These are phyloP conservation scores for Pichia sporocuriosa DNA, from an alignment of 805 yeast species.

Conservation along the genomic window DNA sequence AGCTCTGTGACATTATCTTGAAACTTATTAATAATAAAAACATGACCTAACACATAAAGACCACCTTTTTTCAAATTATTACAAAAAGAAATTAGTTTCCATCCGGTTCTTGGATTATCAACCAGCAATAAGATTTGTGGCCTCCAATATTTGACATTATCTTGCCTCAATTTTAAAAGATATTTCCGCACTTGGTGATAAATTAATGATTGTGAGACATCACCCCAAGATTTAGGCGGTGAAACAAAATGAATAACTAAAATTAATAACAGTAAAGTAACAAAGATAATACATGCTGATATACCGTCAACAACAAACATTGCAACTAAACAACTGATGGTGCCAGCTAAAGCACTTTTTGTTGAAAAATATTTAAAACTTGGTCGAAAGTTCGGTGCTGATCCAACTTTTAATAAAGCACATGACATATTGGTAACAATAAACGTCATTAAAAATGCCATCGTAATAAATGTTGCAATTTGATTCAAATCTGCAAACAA, in stretches of 20 bases:
- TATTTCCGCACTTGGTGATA: conserved; percentile 97
- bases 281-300: conserved; percentile 72
- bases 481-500: conserved; percentile 86
- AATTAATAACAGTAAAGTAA: conserved; percentile 60
- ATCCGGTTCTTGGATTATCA: conserved; percentile 86
- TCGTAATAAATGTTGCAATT: conserved; percentile 90
- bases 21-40: conserved; percentile 58
- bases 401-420: conserved; percentile 74
- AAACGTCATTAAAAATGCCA: conserved; percentile 96
- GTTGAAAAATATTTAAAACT: conserved; percentile 83
- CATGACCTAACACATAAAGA: conserved; percentile 86
- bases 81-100: conserved; percentile 90
- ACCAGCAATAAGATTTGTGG: conserved; percentile 87
- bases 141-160: conserved; percentile 96
- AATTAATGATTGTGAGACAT: conserved; percentile 89
- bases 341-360: conserved; percentile 75
- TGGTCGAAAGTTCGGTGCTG: conserved; percentile 98
- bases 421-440: conserved; percentile 93
- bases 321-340: conserved; percentile 60
- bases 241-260: conserved; percentile 79
- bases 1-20: conserved; percentile 63
- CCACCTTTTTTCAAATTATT: conserved; percentile 96
- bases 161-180: conserved; percentile 71
- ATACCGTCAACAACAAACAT: conserved; percentile 94
- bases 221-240: conserved; percentile 98